Evolutionary conservation across 148 eudicot species (phyloP).

Genomic region (Dianthus caryophyllus): DNA sequence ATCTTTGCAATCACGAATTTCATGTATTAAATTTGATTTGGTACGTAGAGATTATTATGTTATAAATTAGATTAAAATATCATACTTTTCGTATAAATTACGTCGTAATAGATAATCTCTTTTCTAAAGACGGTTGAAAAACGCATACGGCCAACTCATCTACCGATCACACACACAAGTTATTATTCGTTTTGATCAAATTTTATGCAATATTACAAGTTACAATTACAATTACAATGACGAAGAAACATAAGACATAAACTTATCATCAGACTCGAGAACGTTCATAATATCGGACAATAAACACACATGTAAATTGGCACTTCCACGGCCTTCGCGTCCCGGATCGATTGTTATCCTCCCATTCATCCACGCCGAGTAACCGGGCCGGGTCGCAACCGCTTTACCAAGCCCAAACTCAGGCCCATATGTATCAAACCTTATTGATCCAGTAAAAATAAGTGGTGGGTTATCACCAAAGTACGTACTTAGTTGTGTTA

Average conservation of each 20-base stretch:
- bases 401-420: conserved; percentile 71
- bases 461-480: conserved; percentile 40
- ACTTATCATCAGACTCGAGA: conserved; percentile 43
- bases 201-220: too few relatives aligned
- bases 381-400: conserved; percentile 49
- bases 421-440: conserved; percentile 68
- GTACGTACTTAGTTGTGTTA: conserved; percentile 1
- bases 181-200: too few relatives aligned
- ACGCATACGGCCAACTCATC: too few relatives aligned
- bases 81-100: too few relatives aligned
- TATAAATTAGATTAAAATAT: too few relatives aligned
- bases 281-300: conserved; percentile 49
- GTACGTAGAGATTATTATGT: too few relatives aligned
- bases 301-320: conserved; percentile 57
- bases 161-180: too few relatives aligned
- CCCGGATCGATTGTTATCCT: conserved; percentile 68
- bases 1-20: too few relatives aligned
- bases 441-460: conserved; percentile 64
- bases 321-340: conserved; percentile 53
- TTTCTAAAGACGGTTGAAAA: too few relatives aligned
- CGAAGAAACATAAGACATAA: conserved; percentile 49
- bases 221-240: not conserved
- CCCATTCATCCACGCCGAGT: conserved; percentile 58
- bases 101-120: too few relatives aligned
- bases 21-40: too few relatives aligned